phyloP scores from a whole-genome alignment of 1,284 basidiomycete species.

The Anthracocystis panici-leucophaei region DNA sequence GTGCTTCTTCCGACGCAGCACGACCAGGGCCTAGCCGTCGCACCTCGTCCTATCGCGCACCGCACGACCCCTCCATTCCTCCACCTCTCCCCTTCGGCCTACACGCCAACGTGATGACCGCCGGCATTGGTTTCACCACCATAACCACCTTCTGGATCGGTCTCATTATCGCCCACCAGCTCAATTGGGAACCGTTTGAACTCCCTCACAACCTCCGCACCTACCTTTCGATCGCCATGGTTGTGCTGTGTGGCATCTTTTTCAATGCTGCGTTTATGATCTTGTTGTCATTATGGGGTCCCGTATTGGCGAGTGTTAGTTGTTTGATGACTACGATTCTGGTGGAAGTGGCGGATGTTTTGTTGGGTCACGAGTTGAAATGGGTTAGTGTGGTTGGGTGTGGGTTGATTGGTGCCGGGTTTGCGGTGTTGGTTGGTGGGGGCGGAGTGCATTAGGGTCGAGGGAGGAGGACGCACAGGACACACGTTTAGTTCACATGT shows the following conservation, averaged over 20 bases:
- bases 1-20: background rate
- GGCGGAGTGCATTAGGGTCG: conserved; percentile 27
- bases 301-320: conserved; percentile 65
- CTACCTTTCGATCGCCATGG: conserved; percentile 41
- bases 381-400: conserved; percentile 62
- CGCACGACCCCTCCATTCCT: conserved; percentile 45
- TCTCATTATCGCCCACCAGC: conserved; percentile 51
- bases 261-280: conserved; percentile 67
- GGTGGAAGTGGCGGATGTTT: conserved; percentile 58
- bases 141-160: conserved; percentile 61
- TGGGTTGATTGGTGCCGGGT: conserved; percentile 60
- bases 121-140: conserved; percentile 65
- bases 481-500: background rate
- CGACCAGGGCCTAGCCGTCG: conserved; percentile 22
- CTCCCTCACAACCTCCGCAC: conserved; percentile 55
- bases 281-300: conserved; percentile 66
- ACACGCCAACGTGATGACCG: conserved; percentile 67
- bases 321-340: conserved; percentile 67
- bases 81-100: conserved; percentile 67
- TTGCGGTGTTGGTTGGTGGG: conserved; percentile 55
- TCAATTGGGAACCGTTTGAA: conserved; percentile 61
- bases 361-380: conserved; percentile 58
- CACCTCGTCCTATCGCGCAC: conserved; percentile 31
- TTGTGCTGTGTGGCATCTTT: conserved; percentile 61
- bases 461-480: background rate